Evolutionary conservation across 108 stramenopile genomes (phyloP), one percentile per base, ranked within the genome.

Genomic region (Fragilariopsis cylindrus): DNA sequence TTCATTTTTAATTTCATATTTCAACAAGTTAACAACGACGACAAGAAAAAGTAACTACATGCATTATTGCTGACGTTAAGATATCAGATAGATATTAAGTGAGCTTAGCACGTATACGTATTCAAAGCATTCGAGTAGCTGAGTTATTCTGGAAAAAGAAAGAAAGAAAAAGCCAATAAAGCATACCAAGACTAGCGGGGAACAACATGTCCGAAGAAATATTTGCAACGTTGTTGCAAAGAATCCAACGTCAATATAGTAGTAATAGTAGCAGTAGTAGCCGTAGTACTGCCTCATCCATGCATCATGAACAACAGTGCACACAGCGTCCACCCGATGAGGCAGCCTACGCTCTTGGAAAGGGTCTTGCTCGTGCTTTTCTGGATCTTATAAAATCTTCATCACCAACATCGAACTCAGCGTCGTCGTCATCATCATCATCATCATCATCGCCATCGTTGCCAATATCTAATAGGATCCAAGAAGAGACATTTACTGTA

Each of bases 381-480:
- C 69, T 76, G 46, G 48, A 64, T 18, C 44, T 65, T 15, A 30
- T 30, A 30, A 30, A 30, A 30, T 30, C 30, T 30, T 30, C 30
- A 30, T 30, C 30, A 30, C 30, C 30, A 30, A 69, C 81, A 41
- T 75, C 84, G 5, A 55, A 60, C n/a, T 30, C 30, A 30, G 30
- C 30, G 30, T 30, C 30, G 30, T 30, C 30, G 30, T 82, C 75
- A 1, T 73, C 68, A n/a, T 79, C 77, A 18, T 75, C 63, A 7
- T 81, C 77, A 7, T 76, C 72, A 0, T 79, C 65, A 15, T 76
- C 78, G 5, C 74, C 70, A 48, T 76, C 57, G 65, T 81, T 82
- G 3, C 85, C 89, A 69, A 84, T 79, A 13, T 87, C 92, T 3
- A 93, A 64, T n/a, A 88, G 65, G 8, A 11, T 75, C 8, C 69